phyloP scores from a whole-genome alignment of 148 eudicot genomes.

The Silene conica region DNA sequence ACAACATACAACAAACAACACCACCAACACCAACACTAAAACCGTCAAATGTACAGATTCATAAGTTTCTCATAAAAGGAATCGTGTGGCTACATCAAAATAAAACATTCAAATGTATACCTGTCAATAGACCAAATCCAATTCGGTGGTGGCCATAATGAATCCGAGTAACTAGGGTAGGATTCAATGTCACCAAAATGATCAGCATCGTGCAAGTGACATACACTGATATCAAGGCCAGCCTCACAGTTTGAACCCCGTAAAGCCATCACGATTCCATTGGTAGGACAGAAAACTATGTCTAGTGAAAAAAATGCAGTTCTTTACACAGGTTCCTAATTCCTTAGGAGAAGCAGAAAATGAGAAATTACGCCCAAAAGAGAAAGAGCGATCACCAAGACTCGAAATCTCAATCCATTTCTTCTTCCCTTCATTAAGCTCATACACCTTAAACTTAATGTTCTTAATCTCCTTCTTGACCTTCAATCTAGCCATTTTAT shows the following conservation, averaged over 20 bases:
- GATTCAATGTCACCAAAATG: not conserved
- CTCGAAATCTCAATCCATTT: constrained; percentile 12
- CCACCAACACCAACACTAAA: no score
- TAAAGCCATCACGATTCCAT: not conserved
- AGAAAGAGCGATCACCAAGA: constrained; percentile 16
- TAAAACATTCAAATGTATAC: not conserved
- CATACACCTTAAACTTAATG: constrained; percentile 7
- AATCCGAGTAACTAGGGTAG: constrained; percentile 1
- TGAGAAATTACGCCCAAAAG: constrained; percentile 18
- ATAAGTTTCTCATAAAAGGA: no score
- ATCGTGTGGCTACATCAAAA: no score
- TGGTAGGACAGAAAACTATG: not conserved
- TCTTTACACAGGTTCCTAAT: not conserved
- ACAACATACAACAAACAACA: no score
- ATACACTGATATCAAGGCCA: not conserved
- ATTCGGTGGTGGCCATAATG: constrained; percentile 19
- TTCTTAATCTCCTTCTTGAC: no score
- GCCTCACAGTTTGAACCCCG: no score
- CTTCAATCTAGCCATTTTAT: not conserved
- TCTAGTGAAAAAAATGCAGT: constrained; percentile 11
- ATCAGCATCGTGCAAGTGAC: constrained; percentile 1
- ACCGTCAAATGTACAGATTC: no score
- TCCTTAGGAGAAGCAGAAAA: constrained; percentile 3
- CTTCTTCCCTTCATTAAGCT: not conserved
- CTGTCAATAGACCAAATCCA: constrained; percentile 17